Evolutionary conservation across 352 stramenopile genomes (phyloP).

Genomic region (Pythium volutum): DNA sequence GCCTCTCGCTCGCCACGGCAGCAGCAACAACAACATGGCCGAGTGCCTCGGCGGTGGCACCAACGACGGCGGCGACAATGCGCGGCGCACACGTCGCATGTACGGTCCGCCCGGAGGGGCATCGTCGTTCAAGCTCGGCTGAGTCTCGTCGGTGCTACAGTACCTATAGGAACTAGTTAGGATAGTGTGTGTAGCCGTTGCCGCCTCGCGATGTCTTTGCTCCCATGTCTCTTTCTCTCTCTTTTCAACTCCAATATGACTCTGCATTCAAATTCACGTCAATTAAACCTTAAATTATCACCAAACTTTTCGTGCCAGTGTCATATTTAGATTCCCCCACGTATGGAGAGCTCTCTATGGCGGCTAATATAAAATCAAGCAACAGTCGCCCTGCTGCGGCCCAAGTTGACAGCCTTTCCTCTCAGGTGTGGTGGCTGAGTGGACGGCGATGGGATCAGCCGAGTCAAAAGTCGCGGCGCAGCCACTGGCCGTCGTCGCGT

Average conservation of each 20-base stretch:
- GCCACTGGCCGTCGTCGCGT: constrained; percentile 23
- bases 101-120: constrained; percentile 34
- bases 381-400: not conserved
- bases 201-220: not conserved
- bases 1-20: constrained; percentile 14
- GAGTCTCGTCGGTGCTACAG: not conserved
- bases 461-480: constrained; percentile 48
- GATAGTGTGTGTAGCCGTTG: not conserved
- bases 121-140: constrained; percentile 54
- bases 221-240: not conserved
- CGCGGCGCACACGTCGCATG: constrained; percentile 46
- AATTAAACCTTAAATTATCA: not conserved
- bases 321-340: not conserved
- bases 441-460: constrained; percentile 34
- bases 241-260: not conserved
- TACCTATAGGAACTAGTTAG: not conserved
- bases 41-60: constrained; percentile 44
- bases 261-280: not conserved
- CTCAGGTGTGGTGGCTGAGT: not conserved
- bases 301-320: not conserved
- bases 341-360: not conserved
- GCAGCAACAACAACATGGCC: constrained; percentile 21
- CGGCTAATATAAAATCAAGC: not conserved
- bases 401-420: not conserved
- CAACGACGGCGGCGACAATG: constrained; percentile 25